Base-by-base conservation (phyloP, 2,329 filamentous ascomycete species). In the Trichophyton simii region DNA sequence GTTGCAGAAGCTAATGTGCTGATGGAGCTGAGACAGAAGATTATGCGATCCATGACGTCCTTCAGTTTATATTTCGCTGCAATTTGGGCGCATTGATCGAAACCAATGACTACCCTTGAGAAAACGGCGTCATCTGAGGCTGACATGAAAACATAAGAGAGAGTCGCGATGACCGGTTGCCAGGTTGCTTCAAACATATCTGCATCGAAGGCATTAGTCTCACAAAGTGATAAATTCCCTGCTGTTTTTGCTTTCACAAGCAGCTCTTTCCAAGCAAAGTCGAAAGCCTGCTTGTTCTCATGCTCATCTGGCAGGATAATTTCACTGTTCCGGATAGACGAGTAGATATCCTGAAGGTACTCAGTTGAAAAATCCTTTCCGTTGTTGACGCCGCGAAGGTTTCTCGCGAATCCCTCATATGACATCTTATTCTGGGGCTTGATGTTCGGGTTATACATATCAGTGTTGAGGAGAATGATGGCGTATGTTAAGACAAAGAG, bases 141-240 rank as follows among this genome's bases (percentile, higher is more conserved):
- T 41, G 92, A 97, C 87, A 97, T 95, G 77, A 99, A 99, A 2
- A 99, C 94, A 71, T 97, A 99, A 11, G 94, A 95, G 60, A 99
- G 78, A 0, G 95, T 97, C 2, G 94, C 91, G 42, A 99, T 82
- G 58, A 99, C 91, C 0, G 95, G 92, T 71, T 85, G 91, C 94
- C 95, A 99, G 0, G 91, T 96, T 22, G 91, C 88, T 62, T 88
- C 86, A 72, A 99, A 99, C 89, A 99, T 96, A 71, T 99, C 91
- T 3, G 91, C 89, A 73, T 99, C 95, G 73, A 90, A 99, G 44
- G 95, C 85, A 70, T 96, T 97, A 3, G 92, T 96, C 66, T 95
- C 83, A 72, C 91, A 95, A 34, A 92, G 79, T 38, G 87, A 77
- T 52, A 97, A 79, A 59, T 86, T 82, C 1, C 87, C 86, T 0